These are phyloP conservation scores for Pulveroboletus ravenelii DNA, from an alignment of 768 basidiomycete genomes.

Conservation along the genomic window DNA sequence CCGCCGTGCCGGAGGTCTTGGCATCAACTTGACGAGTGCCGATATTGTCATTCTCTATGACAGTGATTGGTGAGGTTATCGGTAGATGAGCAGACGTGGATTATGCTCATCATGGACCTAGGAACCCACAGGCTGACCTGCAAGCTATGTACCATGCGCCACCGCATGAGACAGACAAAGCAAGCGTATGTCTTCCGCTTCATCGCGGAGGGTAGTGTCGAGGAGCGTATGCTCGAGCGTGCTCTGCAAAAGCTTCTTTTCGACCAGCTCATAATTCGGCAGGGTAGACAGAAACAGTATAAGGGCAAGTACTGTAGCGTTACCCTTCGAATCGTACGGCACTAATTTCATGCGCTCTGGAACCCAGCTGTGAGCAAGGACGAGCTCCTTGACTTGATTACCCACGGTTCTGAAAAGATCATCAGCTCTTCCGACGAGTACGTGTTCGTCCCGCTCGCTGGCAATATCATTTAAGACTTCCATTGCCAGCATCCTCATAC, in stretches of 20 bases:
- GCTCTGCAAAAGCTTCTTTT: conserved; percentile 92
- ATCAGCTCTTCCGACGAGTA: conserved; percentile 77
- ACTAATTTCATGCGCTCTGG: background rate
- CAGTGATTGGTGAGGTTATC: conserved; percentile 73
- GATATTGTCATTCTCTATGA: conserved; percentile 96
- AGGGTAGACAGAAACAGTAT: conserved; percentile 76
- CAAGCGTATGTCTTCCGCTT: conserved; percentile 89
- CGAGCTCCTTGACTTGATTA: conserved; percentile 95
- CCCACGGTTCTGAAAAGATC: conserved; percentile 95
- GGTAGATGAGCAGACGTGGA: background rate
- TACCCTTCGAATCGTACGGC: background rate
- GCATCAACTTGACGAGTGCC: conserved; percentile 93
- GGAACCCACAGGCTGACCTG: conserved; percentile 98
- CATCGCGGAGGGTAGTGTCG: conserved; percentile 82
- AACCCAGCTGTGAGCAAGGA: conserved; percentile 85
- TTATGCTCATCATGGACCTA: conserved; percentile 27
- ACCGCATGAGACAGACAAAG: conserved; percentile 90
- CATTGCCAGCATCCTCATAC: conserved; percentile 55
- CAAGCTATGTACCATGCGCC: conserved; percentile 98
- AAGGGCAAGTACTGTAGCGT: conserved; percentile 62
- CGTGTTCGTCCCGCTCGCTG: conserved; percentile 21
- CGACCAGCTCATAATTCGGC: conserved; percentile 96
- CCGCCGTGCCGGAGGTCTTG: conserved; percentile 96
- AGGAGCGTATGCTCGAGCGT: conserved; percentile 84
- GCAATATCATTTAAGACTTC: background rate